Conservation (phyloP, 768 basidiomycete species). For the Bullera alba region DNA sequence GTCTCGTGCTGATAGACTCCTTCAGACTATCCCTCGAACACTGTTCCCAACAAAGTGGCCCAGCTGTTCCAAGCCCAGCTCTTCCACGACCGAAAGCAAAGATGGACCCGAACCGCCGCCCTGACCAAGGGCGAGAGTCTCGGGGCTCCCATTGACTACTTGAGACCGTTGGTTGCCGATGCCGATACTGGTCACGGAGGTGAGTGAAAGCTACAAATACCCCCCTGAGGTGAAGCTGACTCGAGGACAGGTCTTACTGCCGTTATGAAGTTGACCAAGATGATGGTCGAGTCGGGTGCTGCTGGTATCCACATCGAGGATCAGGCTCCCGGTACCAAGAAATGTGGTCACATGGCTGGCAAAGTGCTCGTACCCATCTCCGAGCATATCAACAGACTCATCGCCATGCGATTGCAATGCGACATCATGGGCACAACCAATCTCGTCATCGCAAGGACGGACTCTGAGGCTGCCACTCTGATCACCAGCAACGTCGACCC, state of each 20-base stretch:
- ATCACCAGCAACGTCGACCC: constrained; percentile 94
- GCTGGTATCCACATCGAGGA: constrained; percentile 98
- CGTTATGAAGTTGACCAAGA: constrained; percentile 95
- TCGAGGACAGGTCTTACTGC: constrained; percentile 73
- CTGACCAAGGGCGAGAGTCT: constrained; percentile 51
- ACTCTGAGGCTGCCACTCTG: constrained; percentile 94
- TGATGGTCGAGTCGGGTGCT: constrained; percentile 97
- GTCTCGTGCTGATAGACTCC: background rate
- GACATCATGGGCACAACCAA: constrained; percentile 98
- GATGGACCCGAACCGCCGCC: constrained; percentile 42
- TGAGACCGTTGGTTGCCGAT: constrained; percentile 90
- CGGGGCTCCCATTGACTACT: constrained; percentile 68
- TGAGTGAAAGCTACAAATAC: constrained; percentile 5
- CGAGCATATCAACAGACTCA: constrained; percentile 96
- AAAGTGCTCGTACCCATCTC: constrained; percentile 78
- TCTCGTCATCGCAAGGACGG: constrained; percentile 85
- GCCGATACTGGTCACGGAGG: constrained; percentile 93
- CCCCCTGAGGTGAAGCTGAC: background rate
- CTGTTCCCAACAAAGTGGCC: constrained; percentile 97
- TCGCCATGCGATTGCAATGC: constrained; percentile 93
- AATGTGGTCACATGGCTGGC: constrained; percentile 52
- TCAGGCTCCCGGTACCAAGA: constrained; percentile 95
- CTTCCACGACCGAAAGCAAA: constrained; percentile 98
- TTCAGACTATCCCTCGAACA: constrained; percentile 93
- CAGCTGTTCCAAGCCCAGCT: constrained; percentile 96